These are phyloP conservation scores for Pseudocercospora macadamiae DNA, from an alignment of 2,329 filamentous ascomycete genomes.

Conservation along the genomic window DNA sequence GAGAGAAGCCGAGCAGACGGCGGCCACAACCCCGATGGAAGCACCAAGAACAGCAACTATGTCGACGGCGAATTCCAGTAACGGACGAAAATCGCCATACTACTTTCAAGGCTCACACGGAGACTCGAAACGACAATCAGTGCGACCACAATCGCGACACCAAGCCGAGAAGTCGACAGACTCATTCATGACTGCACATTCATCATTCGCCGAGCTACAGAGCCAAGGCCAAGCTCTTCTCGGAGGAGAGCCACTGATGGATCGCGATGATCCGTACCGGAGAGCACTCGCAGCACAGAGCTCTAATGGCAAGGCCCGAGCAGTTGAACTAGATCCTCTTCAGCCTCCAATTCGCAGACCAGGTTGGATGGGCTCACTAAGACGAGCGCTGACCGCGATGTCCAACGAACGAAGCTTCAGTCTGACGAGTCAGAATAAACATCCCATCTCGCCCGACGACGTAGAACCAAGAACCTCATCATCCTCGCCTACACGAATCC, in stretches of 20 bases:
- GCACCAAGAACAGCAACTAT: slow-evolving; percentile 32
- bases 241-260: slow-evolving; percentile 43
- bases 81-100: slow-evolving; percentile 38
- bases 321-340: slow-evolving; percentile 14
- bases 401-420: slow-evolving; percentile 37
- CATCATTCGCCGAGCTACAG: slow-evolving; percentile 54
- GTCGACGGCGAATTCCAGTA: slow-evolving; percentile 34
- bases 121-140: slow-evolving; percentile 2
- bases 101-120: slow-evolving; percentile 28
- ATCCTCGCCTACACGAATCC: slow-evolving; percentile 30
- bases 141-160: slow-evolving; percentile 15
- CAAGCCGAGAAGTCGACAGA: slow-evolving; percentile 39
- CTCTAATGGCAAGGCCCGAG: slow-evolving; percentile 4
- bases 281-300: slow-evolving; percentile 33
- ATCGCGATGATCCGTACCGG: slow-evolving; percentile 38
- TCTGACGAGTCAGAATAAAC: slow-evolving; percentile 28
- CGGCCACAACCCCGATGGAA: slow-evolving; percentile 23
- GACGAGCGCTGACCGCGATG: slow-evolving; percentile 36
- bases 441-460: slow-evolving; percentile 6
- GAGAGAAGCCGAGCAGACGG: slow-evolving; percentile 12
- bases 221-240: slow-evolving; percentile 58
- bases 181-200: slow-evolving; percentile 55
- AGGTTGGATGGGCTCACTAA: slow-evolving; percentile 39
- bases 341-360: slow-evolving; percentile 19
- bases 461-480: slow-evolving; percentile 26